Evolutionary conservation across 1,284 basidiomycete genomes (phyloP), one percentile per base, ranked within the genome.

Genomic region (Ustilago esculenta): DNA sequence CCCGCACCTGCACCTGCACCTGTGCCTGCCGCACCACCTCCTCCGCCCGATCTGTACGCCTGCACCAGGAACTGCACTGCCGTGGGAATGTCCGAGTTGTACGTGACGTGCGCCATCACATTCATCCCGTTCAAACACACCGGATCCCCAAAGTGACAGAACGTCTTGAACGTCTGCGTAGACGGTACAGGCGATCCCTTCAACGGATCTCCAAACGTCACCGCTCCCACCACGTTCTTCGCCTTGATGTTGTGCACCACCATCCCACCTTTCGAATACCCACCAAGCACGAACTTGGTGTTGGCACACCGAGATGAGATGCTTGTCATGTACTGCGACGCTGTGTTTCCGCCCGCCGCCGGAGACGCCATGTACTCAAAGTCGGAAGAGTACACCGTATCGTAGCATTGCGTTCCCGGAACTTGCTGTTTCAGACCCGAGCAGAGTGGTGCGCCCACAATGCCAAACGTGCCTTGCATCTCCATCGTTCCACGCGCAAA

Each of bases 191-290:
- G 2, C 24, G 46, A 41, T 23, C n/a, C 39, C 50, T 61, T 61
- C n/a, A 46, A 27, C 9, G 58, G 58, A 27, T 68, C 65, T 18
- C 65, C 65, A 33, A 68, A 68, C 33, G 65, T 68, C 15, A 68
- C 65, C 1, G 65, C 65, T 15, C 49, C 58, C 8, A 68, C 51
- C 5, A 68, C 34, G 25, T 61, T 61, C 4, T 27, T 12, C 2
- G 37, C 51, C 9, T 18, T 30, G 30, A 68, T 59, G 27, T 14
- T 15, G 8, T 68, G 65, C 9, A 55, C 53, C 18, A 68, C 65
- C 54, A 68, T 61, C 1, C 49, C 65, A 9, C 65, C 65, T 14
- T 68, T 68, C 5, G 45, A 50, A 37, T 68, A 68, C 0, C 65
- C 65, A 0, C 45, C 53, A 1, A 68, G 37, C 0, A 46, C 65